Evolutionary conservation across 495 filamentous ascomycete genomes (phyloP).

Genomic region (Evansstolkia leycettana): DNA sequence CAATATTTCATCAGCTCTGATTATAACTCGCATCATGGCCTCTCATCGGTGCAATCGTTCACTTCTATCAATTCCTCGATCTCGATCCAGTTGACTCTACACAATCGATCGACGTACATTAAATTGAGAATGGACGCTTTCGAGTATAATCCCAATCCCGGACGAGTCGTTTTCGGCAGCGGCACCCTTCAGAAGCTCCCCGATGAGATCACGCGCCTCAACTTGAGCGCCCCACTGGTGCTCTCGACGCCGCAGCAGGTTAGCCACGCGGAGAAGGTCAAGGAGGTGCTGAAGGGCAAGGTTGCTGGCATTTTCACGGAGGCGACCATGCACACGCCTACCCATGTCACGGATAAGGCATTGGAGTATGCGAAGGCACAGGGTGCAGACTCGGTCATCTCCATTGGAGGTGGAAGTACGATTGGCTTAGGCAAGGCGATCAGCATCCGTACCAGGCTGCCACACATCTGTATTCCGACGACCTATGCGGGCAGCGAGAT

Average conservation of each 20-base stretch:
- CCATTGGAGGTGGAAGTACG: conserved; percentile 54
- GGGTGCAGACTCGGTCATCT: conserved; percentile 42
- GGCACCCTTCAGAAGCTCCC: conserved; percentile 49
- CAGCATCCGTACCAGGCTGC: conserved; percentile 48
- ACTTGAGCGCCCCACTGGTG: conserved; percentile 42
- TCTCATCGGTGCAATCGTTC: too few species aligned
- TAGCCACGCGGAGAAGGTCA: conserved; percentile 36
- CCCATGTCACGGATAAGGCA: conserved; percentile 48
- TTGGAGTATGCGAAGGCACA: conserved; percentile 35
- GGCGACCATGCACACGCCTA: conserved; percentile 59
- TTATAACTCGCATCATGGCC: too few species aligned
- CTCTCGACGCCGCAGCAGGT: conserved; percentile 48
- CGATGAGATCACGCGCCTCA: conserved; percentile 42
- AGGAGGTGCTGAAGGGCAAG: conserved; percentile 34
- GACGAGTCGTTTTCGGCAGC: conserved; percentile 50
- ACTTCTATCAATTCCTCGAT: too few species aligned
- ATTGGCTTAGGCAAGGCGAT: conserved; percentile 58
- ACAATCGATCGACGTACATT: too few species aligned
- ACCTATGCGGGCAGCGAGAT: conserved; percentile 62
- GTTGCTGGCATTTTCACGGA: conserved; percentile 47
- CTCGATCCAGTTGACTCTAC: too few species aligned
- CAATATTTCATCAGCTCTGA: conserved; percentile 9
- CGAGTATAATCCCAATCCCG: conserved; percentile 47
- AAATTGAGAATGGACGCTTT: conserved; percentile 38
- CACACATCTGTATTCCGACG: conserved; percentile 55